Conservation (phyloP, 2,329 filamentous ascomycete genomes). For the Microdochium paspali region DNA sequence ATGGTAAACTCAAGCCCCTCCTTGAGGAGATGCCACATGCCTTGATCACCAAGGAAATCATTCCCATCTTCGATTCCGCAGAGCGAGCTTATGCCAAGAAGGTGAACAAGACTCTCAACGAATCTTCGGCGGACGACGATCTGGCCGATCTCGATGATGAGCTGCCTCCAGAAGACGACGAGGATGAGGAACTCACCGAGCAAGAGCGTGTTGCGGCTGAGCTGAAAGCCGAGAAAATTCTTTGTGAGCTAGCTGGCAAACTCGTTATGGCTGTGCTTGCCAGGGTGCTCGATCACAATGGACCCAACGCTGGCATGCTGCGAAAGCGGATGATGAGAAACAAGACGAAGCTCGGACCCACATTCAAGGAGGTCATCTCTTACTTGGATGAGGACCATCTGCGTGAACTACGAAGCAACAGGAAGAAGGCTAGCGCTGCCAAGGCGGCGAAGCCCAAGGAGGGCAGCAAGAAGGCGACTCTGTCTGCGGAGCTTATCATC, state of each 20-base stretch:
- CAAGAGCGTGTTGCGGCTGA: slow-evolving; percentile 53
- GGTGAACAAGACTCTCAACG: slow-evolving; percentile 50
- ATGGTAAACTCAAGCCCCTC: slow-evolving; percentile 48
- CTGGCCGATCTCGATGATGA: slow-evolving; percentile 53
- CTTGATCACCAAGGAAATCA: slow-evolving; percentile 54
- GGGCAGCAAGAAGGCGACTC: slow-evolving; percentile 26
- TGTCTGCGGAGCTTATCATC: slow-evolving; percentile 35
- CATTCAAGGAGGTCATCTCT: slow-evolving; percentile 75
- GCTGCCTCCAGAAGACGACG: slow-evolving; percentile 50
- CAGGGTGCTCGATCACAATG: slow-evolving; percentile 59
- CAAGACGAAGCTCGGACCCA: slow-evolving; percentile 68
- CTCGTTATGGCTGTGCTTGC: slow-evolving; percentile 73
- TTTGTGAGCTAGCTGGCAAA: slow-evolving; percentile 80
- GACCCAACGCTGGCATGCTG: slow-evolving; percentile 52
- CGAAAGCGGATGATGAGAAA: slow-evolving; percentile 69
- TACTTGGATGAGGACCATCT: slow-evolving; percentile 66
- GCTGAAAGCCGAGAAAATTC: slow-evolving; percentile 71
- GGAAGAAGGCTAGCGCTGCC: slow-evolving; percentile 30
- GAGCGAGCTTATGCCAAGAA: slow-evolving; percentile 73
- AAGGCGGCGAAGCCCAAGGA: slow-evolving; percentile 32
- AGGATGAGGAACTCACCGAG: slow-evolving; percentile 42
- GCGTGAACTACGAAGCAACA: slow-evolving; percentile 28
- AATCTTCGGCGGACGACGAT: slow-evolving; percentile 63
- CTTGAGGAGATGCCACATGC: slow-evolving; percentile 60
- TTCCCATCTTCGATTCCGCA: slow-evolving; percentile 66